phyloP scores from a whole-genome alignment of 1,284 basidiomycete species.

The Cryptococcus deneoformans region DNA sequence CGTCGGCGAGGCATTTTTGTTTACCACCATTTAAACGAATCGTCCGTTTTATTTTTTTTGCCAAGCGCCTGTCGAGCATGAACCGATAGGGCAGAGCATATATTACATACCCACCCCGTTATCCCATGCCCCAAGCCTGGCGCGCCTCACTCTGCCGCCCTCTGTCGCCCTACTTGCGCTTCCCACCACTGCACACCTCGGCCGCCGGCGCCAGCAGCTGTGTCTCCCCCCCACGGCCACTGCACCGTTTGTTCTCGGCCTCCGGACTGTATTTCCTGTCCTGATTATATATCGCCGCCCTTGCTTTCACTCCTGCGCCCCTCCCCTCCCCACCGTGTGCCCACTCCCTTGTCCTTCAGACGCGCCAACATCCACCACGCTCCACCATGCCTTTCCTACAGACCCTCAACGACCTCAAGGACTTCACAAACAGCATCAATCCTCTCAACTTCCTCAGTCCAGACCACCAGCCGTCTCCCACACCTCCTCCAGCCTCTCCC shows the following conservation, averaged over 20 bases:
- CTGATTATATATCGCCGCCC: neutral
- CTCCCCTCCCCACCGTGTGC: neutral
- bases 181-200: too few relatives aligned
- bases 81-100: too few relatives aligned
- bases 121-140: too few relatives aligned
- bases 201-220: too few relatives aligned
- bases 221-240: neutral
- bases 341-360: neutral
- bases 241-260: neutral
- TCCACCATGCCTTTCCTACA: conserved; percentile 32
- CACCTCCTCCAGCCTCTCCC: conserved; percentile 3
- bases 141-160: too few relatives aligned
- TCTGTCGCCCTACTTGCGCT: too few relatives aligned
- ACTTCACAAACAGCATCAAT: conserved; percentile 26
- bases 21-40: too few relatives aligned
- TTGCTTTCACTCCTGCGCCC: neutral
- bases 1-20: too few relatives aligned
- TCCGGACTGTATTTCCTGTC: too few relatives aligned
- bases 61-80: too few relatives aligned
- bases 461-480: conserved; percentile 4
- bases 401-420: conserved; percentile 28
- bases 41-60: too few relatives aligned
- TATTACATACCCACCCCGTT: too few relatives aligned
- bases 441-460: conserved; percentile 27
- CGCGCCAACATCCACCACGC: neutral